A percentile compares a stretch with the other conserved stretches of the same genome.
Conservation (phyloP, 164 flowering plant genomes). For the Liquidambar formosana region DNA sequence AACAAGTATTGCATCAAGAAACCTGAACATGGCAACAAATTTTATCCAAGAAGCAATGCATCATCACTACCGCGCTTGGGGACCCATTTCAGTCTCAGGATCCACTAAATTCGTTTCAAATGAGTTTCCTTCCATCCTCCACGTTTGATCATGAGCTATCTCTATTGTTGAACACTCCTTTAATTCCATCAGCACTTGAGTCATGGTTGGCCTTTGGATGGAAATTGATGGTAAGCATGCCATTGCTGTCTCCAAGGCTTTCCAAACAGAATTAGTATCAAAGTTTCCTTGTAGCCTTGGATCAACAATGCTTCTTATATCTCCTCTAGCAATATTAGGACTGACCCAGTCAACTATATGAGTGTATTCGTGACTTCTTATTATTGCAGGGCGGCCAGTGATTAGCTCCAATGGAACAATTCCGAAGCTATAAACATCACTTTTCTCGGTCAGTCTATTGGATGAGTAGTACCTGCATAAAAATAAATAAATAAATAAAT, state of each 20-base stretch:
- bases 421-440: slow-evolving; percentile 31
- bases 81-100: background rate
- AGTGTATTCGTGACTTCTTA: no score
- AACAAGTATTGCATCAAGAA: no score
- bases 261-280: no score
- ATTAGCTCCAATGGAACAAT: slow-evolving; percentile 24
- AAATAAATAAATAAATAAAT: background rate
- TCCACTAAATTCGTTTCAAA: slow-evolving; percentile 5
- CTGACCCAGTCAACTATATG: slow-evolving; percentile 31
- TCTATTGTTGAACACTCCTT: slow-evolving; percentile 20
- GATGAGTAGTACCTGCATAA: slow-evolving; percentile 15
- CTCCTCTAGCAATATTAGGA: slow-evolving; percentile 6
- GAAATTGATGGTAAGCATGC: slow-evolving; percentile 24
- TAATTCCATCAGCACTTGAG: slow-evolving; percentile 26
- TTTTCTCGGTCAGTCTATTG: no score
- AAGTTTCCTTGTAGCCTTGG: no score
- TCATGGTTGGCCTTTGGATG: slow-evolving; percentile 34
- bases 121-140: background rate
- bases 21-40: no score
- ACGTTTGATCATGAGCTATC: no score
- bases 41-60: no score
- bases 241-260: slow-evolving; percentile 41
- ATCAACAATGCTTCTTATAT: no score
- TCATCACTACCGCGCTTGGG: no score
- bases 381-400: slow-evolving; percentile 19